Evolutionary conservation across 2,329 filamentous ascomycete genomes (phyloP).

Genomic region (Aspergillus sp.): DNA sequence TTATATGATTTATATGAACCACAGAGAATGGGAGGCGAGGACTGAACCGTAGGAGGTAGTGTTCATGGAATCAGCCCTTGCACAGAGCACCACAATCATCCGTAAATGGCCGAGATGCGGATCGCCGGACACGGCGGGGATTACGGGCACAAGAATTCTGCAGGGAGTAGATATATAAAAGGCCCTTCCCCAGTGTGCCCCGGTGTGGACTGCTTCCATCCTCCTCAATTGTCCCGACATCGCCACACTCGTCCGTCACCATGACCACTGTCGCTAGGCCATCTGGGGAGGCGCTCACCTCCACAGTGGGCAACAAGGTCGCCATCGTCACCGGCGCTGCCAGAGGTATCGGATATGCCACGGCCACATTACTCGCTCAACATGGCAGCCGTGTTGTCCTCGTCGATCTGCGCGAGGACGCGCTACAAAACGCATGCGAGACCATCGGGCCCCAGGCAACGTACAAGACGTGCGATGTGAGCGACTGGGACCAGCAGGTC

Average conservation of each 20-base stretch:
- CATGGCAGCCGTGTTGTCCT: constrained; percentile 19
- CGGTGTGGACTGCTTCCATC: too few relatives aligned
- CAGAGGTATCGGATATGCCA: constrained; percentile 18
- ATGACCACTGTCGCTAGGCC: not conserved
- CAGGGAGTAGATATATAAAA: not conserved
- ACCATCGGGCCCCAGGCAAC: constrained; percentile 9
- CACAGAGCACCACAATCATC: too few relatives aligned
- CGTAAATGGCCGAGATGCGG: too few relatives aligned
- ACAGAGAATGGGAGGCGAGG: too few relatives aligned
- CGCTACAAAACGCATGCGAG: constrained; percentile 11
- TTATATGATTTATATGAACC: not conserved
- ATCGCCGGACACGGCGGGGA: too few relatives aligned
- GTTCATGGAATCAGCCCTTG: too few relatives aligned
- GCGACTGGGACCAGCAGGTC: constrained; percentile 17
- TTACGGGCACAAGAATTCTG: too few relatives aligned
- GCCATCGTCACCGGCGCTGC: constrained; percentile 21
- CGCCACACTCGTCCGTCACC: not conserved
- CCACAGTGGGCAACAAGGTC: constrained; percentile 3
- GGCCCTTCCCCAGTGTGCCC: too few relatives aligned
- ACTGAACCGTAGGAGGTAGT: too few relatives aligned
- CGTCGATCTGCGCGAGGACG: constrained; percentile 15
- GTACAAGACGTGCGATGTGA: constrained; percentile 17
- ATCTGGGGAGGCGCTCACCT: not conserved
- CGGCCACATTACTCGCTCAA: constrained; percentile 14
- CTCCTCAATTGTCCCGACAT: not conserved